Evolutionary conservation across 1,139 yeast species (phyloP), one percentile per base, ranked within the genome.

Genomic region (Kodamaea anthophila): DNA sequence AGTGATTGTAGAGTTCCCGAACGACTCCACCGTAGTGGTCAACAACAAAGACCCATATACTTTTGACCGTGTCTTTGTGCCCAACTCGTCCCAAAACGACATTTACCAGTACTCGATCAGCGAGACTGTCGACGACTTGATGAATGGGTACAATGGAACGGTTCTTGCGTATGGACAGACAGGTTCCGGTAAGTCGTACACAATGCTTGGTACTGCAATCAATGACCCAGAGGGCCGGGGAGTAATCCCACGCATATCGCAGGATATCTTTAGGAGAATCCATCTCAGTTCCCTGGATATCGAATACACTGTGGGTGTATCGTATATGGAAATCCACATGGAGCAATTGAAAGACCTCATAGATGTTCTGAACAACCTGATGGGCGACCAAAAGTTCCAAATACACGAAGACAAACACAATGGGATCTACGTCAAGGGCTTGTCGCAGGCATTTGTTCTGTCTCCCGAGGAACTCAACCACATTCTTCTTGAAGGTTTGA

Each of bases 111-210:
- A 67, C 46, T 70, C 85, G 2, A 67, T 81, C 10, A 50, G 58
- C 26, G 73, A 66, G 25, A 75, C 75, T 3, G 79, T 79, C 3
- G 79, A 76, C 28, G 91, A 81, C 41, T 63, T 85, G 22, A 66
- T 85, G 39, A 65, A 70, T 23, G 96, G 96, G 0, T 85, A 82
- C 49, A 85, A 87, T 51, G 91, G 93, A 13, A 78, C 95, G 0
- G 79, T 87, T 0, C 58, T 87, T 26, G 88, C 94, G 1, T 87
- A 85, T 52, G 96, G 96, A 5, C 95, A 84, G 49, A 81, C 94
- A 1, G 93, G 94, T 0, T 73, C 93, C 1, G 96, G 96, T 3
- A 86, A 86, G 49, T 76, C 94, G 0, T 77, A 75, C 48, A 82
- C 95, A 2, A 82, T 87, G 94, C 73, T 83, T 71, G 96, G 96